Conservation (phyloP, 345 rosid species). For the Lumnitzera littorea region DNA sequence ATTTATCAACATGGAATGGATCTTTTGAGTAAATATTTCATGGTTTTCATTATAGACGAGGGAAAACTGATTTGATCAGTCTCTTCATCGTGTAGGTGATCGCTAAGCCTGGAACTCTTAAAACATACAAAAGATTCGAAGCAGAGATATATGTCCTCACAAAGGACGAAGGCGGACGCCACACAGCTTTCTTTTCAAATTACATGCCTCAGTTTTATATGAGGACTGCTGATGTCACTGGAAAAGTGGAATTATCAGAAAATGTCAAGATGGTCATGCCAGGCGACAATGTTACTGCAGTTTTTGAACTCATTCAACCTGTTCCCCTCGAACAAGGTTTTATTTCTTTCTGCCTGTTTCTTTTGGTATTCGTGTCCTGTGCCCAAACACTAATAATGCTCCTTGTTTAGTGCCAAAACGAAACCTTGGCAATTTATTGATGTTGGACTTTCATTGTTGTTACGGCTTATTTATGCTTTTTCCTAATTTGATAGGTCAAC, state of each 20-base stretch:
- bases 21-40: no score
- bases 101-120: conserved; percentile 85
- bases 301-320: conserved; percentile 63
- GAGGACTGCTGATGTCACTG: conserved; percentile 92
- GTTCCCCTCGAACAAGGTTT: conserved; percentile 79
- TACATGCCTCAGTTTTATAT: conserved; percentile 89
- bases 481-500: conserved; percentile 47
- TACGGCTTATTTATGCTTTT: no score
- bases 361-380: no score
- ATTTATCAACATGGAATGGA: no score
- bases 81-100: conserved; percentile 53
- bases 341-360: no score
- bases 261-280: conserved; percentile 91
- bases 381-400: no score
- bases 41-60: no score
- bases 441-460: no score
- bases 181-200: conserved; percentile 82
- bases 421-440: no score
- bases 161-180: conserved; percentile 99
- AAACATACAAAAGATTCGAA: conserved; percentile 82
- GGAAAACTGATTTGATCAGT: background rate
- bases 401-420: no score
- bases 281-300: conserved; percentile 86
- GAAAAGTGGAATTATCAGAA: conserved; percentile 80
- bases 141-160: conserved; percentile 97